Base-by-base conservation (phyloP, 306 rosid genomes). In the Ziziphus jujuba region DNA sequence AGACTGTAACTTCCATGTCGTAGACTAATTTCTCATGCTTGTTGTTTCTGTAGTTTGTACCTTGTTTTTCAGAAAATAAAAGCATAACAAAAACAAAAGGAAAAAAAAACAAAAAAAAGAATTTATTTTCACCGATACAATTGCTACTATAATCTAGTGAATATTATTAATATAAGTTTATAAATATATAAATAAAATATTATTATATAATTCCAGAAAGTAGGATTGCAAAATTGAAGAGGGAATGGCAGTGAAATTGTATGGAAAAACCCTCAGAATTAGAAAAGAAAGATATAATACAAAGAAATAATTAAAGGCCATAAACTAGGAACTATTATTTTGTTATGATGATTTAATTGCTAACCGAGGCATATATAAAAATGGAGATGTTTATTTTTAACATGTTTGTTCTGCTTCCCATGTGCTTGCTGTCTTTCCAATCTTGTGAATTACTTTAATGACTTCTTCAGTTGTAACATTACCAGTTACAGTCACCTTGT, bases 401-500 rank as follows among this genome's bases (percentile, higher is more conserved):
- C 17, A 19, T n/a, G 22, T n/a, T 50, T 50, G 21, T 21, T 77
- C 61, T 69, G 56, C 75, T 23, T 85, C 81, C 92, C 93, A 92
- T 0, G 85, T 60, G 59, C 49, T 81, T 16, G 95, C 95, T 25
- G 74, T 77, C 75, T 85, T 89, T 5, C 87, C 86, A 72, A 61
- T 83, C 80, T 86, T 92, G 2, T 87, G 88, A 64, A 90, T 85
- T 14, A 75, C 96, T 75, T 59, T 72, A 45, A 86, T 78, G 54
- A 92, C 91, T 66, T 89, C 72, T 70, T 89, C 87, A 4, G 73
- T 77, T 0, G 93, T 87, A 8, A 92, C 84, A 35, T 89, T 84
- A 3, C 98, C 96, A 0, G 96, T 87, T 25, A 92, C 93, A 0
- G 63, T 92, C 23, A 87, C 93, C 77, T 92, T 89, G 82, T 72